Evolutionary conservation across 371 early-diverging fungal genomes (phyloP).

Genomic region (Syncephalastrum racemosum): DNA sequence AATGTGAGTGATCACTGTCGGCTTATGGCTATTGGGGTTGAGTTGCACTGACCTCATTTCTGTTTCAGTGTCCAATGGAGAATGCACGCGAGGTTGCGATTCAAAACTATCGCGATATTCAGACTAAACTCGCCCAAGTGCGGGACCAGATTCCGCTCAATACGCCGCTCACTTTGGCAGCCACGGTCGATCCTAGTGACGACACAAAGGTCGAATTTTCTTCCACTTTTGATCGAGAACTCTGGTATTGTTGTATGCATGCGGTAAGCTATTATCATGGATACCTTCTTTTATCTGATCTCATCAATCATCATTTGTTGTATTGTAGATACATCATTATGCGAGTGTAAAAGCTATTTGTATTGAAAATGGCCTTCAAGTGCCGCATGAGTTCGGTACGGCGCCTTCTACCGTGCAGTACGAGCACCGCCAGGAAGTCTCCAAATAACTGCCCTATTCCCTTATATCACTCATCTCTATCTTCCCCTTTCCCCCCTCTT

Average conservation of each 20-base stretch:
- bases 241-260: slow-evolving; percentile 66
- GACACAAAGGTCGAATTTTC: slow-evolving; percentile 23
- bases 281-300: not conserved
- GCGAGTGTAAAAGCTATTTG: slow-evolving; percentile 58
- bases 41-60: not conserved
- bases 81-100: slow-evolving; percentile 40
- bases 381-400: slow-evolving; percentile 46
- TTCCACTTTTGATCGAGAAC: slow-evolving; percentile 59
- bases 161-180: slow-evolving; percentile 26
- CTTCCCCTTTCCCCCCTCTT: too few species aligned
- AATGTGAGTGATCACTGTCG: slow-evolving; percentile 27
- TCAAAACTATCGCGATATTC: slow-evolving; percentile 17
- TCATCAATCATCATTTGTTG: too few species aligned
- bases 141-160: slow-evolving; percentile 11
- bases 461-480: too few species aligned
- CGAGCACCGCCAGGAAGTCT: slow-evolving; percentile 8
- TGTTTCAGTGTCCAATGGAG: slow-evolving; percentile 35
- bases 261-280: slow-evolving; percentile 27
- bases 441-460: too few species aligned
- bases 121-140: slow-evolving; percentile 13
- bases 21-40: not conserved
- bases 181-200: slow-evolving; percentile 40
- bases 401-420: slow-evolving; percentile 52
- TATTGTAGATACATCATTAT: slow-evolving; percentile 49
- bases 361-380: slow-evolving; percentile 40